These are phyloP conservation scores for Trichoderma sp. DNA, from an alignment of 2,329 filamentous ascomycete species.

Conservation along the genomic window DNA sequence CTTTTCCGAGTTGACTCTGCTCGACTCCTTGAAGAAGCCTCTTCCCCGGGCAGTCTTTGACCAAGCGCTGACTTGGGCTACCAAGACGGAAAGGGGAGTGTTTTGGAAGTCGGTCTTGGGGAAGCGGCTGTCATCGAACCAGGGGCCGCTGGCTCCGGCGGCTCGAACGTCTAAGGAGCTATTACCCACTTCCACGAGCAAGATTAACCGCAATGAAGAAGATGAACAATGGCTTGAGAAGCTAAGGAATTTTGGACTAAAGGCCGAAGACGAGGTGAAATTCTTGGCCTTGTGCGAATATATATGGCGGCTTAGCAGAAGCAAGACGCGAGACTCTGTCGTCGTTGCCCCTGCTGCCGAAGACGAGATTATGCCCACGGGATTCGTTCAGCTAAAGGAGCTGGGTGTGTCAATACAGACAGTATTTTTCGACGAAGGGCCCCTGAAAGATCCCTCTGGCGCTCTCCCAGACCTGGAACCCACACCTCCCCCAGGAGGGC, in stretches of 20 bases:
- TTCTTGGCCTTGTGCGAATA: conserved; percentile 83
- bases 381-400: conserved; percentile 68
- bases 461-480: conserved; percentile 32
- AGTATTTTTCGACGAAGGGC: conserved; percentile 83
- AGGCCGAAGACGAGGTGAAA: conserved; percentile 82
- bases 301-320: conserved; percentile 79
- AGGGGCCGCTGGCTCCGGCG: conserved; percentile 52
- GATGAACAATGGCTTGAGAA: conserved; percentile 91
- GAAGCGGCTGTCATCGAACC: conserved; percentile 62
- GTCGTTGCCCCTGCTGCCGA: conserved; percentile 26
- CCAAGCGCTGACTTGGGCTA: conserved; percentile 80
- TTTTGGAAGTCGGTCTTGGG: conserved; percentile 83
- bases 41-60: conserved; percentile 79
- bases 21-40: conserved; percentile 81
- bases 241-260: conserved; percentile 79
- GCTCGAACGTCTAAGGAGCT: conserved; percentile 56
- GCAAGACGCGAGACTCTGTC: conserved; percentile 56
- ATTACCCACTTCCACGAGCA: conserved; percentile 56
- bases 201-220: conserved; percentile 76
- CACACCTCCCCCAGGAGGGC: conserved; percentile 34
- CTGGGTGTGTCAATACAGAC: conserved; percentile 80
- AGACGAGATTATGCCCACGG: conserved; percentile 34
- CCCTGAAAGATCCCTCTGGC: conserved; percentile 44
- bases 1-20: conserved; percentile 68
- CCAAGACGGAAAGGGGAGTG: conserved; percentile 71